phyloP scores from a whole-genome alignment of 768 basidiomycete species.

The Mycena pura region DNA sequence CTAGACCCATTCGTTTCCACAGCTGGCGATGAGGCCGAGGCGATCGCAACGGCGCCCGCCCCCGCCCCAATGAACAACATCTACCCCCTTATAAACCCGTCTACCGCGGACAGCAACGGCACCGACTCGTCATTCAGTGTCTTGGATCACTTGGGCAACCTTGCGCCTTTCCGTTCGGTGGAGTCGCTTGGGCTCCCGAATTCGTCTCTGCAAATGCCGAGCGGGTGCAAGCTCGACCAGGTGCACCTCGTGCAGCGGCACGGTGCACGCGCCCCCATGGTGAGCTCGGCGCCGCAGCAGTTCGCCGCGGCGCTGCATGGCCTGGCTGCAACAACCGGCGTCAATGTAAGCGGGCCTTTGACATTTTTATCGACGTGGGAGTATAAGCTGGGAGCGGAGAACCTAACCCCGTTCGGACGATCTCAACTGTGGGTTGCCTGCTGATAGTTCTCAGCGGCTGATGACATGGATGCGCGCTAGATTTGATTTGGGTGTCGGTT shows the following conservation, averaged over 20 bases:
- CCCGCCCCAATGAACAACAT: slow-evolving; percentile 42
- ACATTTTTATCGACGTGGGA: slow-evolving; percentile 77
- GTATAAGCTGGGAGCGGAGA: slow-evolving; percentile 79
- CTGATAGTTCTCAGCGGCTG: slow-evolving; percentile 19
- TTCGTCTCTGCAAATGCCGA: slow-evolving; percentile 52
- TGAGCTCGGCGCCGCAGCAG: no score
- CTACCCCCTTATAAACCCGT: slow-evolving; percentile 51
- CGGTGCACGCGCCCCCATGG: no score
- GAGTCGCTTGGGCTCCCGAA: slow-evolving; percentile 56
- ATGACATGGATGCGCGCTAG: slow-evolving; percentile 26
- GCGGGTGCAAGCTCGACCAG: slow-evolving; percentile 52
- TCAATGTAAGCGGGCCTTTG: no score
- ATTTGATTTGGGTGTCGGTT: slow-evolving; percentile 59
- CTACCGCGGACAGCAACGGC: slow-evolving; percentile 37
- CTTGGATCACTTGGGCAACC: slow-evolving; percentile 53
- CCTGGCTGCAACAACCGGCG: no score
- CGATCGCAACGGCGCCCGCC: slow-evolving; percentile 50
- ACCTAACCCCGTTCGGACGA: slow-evolving; percentile 78
- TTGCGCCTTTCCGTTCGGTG: slow-evolving; percentile 59
- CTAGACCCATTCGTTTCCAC: neutral
- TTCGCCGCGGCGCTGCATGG: no score
- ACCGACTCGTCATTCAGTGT: slow-evolving; percentile 53
- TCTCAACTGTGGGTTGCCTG: slow-evolving; percentile 60
- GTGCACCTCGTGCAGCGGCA: slow-evolving; percentile 73
- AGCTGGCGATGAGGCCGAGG: slow-evolving; percentile 52